Conservation (phyloP, 345 rosid genomes). For the Passiflora organensis region DNA sequence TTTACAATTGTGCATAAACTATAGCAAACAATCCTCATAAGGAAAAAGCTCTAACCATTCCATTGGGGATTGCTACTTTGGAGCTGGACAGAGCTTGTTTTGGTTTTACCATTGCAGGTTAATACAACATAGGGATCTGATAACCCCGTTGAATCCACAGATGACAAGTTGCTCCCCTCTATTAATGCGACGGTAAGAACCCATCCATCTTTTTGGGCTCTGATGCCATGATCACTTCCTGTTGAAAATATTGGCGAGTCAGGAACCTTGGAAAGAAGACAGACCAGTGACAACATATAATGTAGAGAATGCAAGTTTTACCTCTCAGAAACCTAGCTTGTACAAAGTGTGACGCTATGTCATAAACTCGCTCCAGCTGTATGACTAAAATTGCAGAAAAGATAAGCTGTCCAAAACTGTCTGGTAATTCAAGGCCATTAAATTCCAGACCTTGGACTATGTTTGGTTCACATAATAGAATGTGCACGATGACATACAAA, state of each 20-base stretch:
- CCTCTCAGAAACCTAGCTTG: conserved; percentile 70
- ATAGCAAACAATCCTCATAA: neutral
- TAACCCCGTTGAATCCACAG: conserved; percentile 46
- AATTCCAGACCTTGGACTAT: conserved; percentile 64
- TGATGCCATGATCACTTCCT: conserved; percentile 70
- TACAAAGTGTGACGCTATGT: conserved; percentile 62
- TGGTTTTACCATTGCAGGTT: conserved; percentile 78
- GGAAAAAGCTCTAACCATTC: conserved; percentile 53
- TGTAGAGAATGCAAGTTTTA: conserved; percentile 13
- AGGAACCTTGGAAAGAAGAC: conserved; percentile 9
- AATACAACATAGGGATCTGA: conserved; percentile 80
- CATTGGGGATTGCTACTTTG: conserved; percentile 74
- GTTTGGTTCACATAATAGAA: conserved; percentile 46
- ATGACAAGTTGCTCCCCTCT: conserved; percentile 59
- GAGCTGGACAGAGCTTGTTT: conserved; percentile 81
- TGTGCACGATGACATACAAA: conserved; percentile 52
- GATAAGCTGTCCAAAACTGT: conserved; percentile 78
- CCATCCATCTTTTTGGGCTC: conserved; percentile 82
- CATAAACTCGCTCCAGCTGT: conserved; percentile 56
- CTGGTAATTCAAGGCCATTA: conserved; percentile 74
- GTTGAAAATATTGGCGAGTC: conserved; percentile 15
- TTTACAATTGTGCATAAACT: neutral
- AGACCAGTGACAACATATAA: neutral
- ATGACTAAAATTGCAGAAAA: conserved; percentile 49
- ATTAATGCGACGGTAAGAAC: conserved; percentile 80